These are phyloP conservation scores for Naematelia aurantialba DNA, from an alignment of 768 basidiomycete genomes.

Conservation along the genomic window DNA sequence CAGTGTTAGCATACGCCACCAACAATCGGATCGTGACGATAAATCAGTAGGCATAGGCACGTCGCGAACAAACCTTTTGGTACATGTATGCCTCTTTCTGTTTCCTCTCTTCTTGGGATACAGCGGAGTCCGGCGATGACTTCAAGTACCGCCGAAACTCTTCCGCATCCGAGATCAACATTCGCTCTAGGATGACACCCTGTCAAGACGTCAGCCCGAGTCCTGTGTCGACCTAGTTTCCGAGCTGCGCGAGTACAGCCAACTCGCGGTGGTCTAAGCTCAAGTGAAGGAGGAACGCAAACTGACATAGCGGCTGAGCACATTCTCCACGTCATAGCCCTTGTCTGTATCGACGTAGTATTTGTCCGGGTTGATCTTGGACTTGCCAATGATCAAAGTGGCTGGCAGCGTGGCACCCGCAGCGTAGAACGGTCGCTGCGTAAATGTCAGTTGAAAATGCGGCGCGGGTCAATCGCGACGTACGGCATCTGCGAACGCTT, in stretches of 20 bases:
- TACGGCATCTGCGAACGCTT: slow-evolving; percentile 62
- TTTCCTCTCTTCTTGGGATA: slow-evolving; percentile 46
- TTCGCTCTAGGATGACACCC: slow-evolving; percentile 87
- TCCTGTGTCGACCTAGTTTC: too few species aligned
- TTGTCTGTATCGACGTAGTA: slow-evolving; percentile 53
- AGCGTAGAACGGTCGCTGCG: slow-evolving; percentile 64
- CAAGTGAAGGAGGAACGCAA: not conserved
- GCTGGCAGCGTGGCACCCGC: slow-evolving; percentile 74
- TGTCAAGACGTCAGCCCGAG: slow-evolving; percentile 44
- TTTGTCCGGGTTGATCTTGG: slow-evolving; percentile 15
- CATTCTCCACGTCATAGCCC: slow-evolving; percentile 45
- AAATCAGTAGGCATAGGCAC: too few species aligned
- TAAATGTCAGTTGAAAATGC: slow-evolving; percentile 12
- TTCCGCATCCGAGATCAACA: slow-evolving; percentile 64
- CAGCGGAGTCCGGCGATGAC: slow-evolving; percentile 47
- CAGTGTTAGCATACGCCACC: slow-evolving; percentile 3
- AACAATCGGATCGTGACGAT: too few species aligned
- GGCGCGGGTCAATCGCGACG: slow-evolving; percentile 17
- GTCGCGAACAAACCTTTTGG: slow-evolving; percentile 65
- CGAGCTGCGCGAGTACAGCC: too few species aligned
- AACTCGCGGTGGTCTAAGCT: too few species aligned
- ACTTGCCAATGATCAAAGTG: slow-evolving; percentile 64
- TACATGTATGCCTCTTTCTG: slow-evolving; percentile 75
- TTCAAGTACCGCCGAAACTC: slow-evolving; percentile 60
- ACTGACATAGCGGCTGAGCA: slow-evolving; percentile 48